These are phyloP conservation scores for Fraxinus cuspidata DNA, from an alignment of 257 asterid species.

Conservation along the genomic window DNA sequence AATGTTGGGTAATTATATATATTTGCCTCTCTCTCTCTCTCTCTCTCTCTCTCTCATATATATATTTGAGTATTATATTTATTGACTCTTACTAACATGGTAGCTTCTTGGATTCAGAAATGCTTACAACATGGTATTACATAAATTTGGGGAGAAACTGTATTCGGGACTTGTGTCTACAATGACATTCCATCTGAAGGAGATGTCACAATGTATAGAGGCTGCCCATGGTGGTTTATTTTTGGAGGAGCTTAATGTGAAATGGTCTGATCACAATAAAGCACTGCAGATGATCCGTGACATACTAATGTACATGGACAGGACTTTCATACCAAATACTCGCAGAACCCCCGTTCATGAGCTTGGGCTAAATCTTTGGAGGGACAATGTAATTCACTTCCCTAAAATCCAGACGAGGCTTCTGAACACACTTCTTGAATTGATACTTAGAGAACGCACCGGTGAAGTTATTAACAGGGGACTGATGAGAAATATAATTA, in stretches of 20 bases:
- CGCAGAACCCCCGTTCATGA: conserved; percentile 78
- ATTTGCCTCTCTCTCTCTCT: background rate
- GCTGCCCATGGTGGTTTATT: conserved; percentile 69
- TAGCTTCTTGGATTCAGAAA: conserved; percentile 49
- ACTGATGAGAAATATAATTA: conserved; percentile 75
- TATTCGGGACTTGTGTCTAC: conserved; percentile 74
- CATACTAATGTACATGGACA: conserved; percentile 89
- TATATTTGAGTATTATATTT: background rate
- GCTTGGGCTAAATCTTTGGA: conserved; percentile 87
- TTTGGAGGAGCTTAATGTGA: conserved; percentile 75
- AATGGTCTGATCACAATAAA: conserved; percentile 82
- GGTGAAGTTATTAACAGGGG: conserved; percentile 88
- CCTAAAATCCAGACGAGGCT: conserved; percentile 69
- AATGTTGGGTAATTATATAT: background rate
- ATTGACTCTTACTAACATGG: conserved; percentile 24
- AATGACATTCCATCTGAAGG: conserved; percentile 67
- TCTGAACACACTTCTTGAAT: conserved; percentile 63
- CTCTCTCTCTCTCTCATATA: background rate
- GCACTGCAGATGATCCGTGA: conserved; percentile 89
- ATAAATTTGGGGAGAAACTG: conserved; percentile 84
- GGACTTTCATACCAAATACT: conserved; percentile 71
- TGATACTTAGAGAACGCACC: conserved; percentile 59
- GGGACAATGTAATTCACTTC: conserved; percentile 70
- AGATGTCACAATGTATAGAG: conserved; percentile 62
- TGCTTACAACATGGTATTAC: conserved; percentile 89